phyloP scores from a whole-genome alignment of 148 eudicot genomes.

The Camellia sinensis region DNA sequence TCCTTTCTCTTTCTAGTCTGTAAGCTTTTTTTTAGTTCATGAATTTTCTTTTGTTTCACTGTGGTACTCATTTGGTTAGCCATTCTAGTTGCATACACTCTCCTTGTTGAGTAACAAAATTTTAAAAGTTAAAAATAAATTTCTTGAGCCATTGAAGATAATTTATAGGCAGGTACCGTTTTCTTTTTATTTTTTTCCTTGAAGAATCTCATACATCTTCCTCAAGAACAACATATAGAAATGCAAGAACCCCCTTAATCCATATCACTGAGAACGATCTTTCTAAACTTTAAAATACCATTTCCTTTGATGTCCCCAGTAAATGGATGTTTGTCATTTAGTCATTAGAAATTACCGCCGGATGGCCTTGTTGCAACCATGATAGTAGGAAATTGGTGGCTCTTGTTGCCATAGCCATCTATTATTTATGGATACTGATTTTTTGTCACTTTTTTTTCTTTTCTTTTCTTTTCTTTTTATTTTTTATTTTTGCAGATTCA shows the following conservation, averaged over 20 bases:
- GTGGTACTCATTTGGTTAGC: background rate
- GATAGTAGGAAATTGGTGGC: no score
- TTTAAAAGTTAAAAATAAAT: no score
- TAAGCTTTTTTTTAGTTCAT: background rate
- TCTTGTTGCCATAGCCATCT: no score
- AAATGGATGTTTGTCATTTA: background rate
- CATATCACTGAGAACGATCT: background rate
- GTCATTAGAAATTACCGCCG: background rate
- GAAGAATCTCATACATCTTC: constrained; percentile 1
- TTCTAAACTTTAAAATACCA: background rate
- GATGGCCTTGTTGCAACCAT: background rate
- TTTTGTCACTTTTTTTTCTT: no score
- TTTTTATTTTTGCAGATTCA: constrained; percentile 61
- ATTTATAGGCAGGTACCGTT: no score
- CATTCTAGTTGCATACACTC: background rate
- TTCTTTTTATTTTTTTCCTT: no score
- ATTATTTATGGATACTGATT: background rate
- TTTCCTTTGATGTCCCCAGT: background rate
- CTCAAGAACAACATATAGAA: no score
- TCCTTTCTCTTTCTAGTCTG: background rate
- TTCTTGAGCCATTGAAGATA: background rate
- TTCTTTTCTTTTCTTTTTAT: background rate
- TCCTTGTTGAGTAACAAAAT: background rate
- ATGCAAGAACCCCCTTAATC: background rate
- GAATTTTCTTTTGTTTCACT: background rate